Conservation (phyloP, 139 green algal species). For the Penium margaritaceum region DNA sequence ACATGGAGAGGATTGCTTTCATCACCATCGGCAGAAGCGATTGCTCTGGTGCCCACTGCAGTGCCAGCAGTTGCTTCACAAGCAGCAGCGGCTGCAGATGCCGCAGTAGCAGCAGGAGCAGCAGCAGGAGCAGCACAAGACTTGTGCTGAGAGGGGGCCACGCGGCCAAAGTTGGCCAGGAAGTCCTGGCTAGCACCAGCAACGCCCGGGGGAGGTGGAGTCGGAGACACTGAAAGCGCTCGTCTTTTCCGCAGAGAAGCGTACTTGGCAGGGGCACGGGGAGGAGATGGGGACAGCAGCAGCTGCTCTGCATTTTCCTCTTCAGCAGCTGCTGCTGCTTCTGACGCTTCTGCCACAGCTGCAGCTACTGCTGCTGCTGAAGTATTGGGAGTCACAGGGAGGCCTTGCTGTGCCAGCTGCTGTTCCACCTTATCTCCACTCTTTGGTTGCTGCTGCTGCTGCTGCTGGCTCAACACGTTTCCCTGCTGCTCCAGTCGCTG, state of each 20-base stretch:
- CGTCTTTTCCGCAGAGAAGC: not conserved
- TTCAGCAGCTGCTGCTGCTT: too few species aligned
- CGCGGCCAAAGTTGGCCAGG: not conserved
- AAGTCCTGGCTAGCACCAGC: not conserved
- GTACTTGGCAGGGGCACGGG: not conserved
- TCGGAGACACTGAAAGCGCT: not conserved
- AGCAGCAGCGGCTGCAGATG: not conserved
- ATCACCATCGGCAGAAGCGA: too few species aligned
- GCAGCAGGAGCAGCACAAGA: not conserved
- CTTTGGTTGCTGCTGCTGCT: not conserved
- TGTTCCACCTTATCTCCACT: not conserved
- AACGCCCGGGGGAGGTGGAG: too few species aligned
- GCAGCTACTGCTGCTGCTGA: too few species aligned
- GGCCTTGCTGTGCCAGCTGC: conserved; percentile 13
- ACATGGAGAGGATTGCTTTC: too few species aligned
- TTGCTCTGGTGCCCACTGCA: too few species aligned
- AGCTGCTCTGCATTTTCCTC: not conserved
- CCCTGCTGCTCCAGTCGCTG: not conserved
- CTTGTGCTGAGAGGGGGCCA: not conserved
- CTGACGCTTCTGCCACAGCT: too few species aligned
- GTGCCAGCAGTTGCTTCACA: not conserved
- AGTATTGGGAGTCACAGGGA: not conserved
- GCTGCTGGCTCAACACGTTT: not conserved
- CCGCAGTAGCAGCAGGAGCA: not conserved
- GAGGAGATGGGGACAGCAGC: not conserved